Evolutionary conservation across 768 basidiomycete species (phyloP), one percentile per base, ranked within the genome.

Genomic region (Harrya chromipes): DNA sequence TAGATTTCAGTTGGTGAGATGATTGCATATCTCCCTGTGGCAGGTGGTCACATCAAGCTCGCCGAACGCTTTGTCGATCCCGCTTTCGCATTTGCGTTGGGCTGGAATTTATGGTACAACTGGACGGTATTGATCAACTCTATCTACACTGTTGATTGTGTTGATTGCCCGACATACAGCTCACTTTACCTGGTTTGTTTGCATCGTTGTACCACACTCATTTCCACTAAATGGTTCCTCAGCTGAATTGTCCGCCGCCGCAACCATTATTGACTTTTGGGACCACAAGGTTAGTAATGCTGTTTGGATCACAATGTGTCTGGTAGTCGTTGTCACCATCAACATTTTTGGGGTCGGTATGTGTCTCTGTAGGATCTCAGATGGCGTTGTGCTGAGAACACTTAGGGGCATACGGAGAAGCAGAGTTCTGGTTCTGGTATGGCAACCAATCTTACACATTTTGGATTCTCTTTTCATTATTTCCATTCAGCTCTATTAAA

Each of bases 231-330:
- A 50, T 4, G 19, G 6, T 40, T 21, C 19, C 33, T 9, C 16
- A 48, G 73, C 75, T 13, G 77, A 77, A 56, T 54, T 78, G 1
- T 70, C 73, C 16, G 77, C 78, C 2, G 70, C 73, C 2, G 72
- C 79, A 16, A 72, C 78, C 13, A 59, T 82, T 27, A 74, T 81
- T 53, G 57, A 70, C 47, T 79, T 68, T 55, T 78, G 75, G 74
- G 66, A 68, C 46, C 46, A 50, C 3, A 47, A 58, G 16, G 55
- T 72, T 39, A 74, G 65, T 50, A 70, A 74, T 38, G 77, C 76
- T 0, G 70, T 69, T 5, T 83, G 77, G 76, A 77, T 81, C 52
- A 69, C 72, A 3, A 68, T 82, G 36, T 79, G 73, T 55, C 55
- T 79, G 8, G 56, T 74, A 21, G 72, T 82, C 29, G 75, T 79